These are phyloP conservation scores for Trifolium dubium DNA, from an alignment of 306 rosid genomes.

Conservation along the genomic window DNA sequence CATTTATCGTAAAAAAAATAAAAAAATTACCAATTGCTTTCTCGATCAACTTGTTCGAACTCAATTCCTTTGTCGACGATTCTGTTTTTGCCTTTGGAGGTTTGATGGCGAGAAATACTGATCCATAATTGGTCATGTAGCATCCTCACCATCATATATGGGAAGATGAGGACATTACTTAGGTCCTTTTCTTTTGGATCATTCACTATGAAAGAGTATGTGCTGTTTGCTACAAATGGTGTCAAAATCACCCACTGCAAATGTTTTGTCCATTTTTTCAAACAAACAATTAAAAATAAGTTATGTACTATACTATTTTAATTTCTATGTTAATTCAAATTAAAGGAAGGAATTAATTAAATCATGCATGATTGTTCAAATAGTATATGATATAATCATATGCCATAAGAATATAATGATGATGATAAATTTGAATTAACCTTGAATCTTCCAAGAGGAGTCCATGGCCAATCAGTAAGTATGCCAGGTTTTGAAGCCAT, in stretches of 20 bases:
- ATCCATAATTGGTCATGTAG: conserved; percentile 72
- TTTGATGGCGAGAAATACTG: conserved; percentile 58
- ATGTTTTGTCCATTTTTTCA: not conserved
- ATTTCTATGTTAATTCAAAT: not conserved
- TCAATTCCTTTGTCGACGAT: conserved; percentile 63
- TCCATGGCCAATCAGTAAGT: conserved; percentile 49
- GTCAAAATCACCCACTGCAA: conserved; percentile 61
- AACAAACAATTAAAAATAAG: not conserved
- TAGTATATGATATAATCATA: not conserved
- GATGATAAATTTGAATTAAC: not conserved
- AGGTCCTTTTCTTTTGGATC: conserved; percentile 47
- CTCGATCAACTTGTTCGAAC: conserved; percentile 75
- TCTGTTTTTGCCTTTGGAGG: conserved; percentile 55
- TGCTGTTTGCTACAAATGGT: conserved; percentile 61
- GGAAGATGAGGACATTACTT: conserved; percentile 52
- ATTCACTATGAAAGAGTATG: conserved; percentile 42
- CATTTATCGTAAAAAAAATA: not conserved
- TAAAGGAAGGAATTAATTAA: not conserved
- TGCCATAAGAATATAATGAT: not conserved
- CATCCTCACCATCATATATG: conserved; percentile 53
- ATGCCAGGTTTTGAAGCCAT: conserved; percentile 53
- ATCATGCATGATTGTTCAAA: not conserved
- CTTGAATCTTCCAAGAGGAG: conserved; percentile 44
- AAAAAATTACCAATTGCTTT: conserved; percentile 56
- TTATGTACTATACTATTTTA: not conserved